These are phyloP conservation scores for Ceratocystis albifundus DNA, from an alignment of 2,329 filamentous ascomycete species.

Conservation along the genomic window DNA sequence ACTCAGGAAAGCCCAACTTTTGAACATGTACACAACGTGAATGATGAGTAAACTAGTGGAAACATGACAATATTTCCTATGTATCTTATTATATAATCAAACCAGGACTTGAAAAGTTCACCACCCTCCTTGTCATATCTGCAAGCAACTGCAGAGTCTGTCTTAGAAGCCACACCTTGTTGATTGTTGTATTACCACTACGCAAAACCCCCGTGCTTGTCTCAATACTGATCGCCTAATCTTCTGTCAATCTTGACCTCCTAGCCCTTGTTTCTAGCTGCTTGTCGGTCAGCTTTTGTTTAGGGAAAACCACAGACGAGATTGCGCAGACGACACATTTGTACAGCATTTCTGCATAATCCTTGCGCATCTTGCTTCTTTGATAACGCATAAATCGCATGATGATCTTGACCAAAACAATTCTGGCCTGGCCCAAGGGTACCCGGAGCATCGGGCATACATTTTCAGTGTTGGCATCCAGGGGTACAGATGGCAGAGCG, in stretches of 20 bases:
- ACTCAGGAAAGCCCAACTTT: slow-evolving; percentile 44
- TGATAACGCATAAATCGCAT: slow-evolving; percentile 19
- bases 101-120: neutral
- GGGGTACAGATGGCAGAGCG: neutral
- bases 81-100: neutral
- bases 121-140: neutral
- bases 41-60: slow-evolving; percentile 11
- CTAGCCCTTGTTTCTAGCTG: neutral
- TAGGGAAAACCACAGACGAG: slow-evolving; percentile 17
- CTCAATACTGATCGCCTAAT: neutral
- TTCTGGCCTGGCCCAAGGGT: slow-evolving; percentile 11
- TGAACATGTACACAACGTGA: slow-evolving; percentile 34
- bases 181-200: neutral
- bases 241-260: neutral
- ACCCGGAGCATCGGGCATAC: slow-evolving; percentile 14
- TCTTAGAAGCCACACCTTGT: neutral
- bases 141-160: neutral
- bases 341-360: slow-evolving; percentile 22
- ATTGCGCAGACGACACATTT: slow-evolving; percentile 20
- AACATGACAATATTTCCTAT: slow-evolving; percentile 3
- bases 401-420: slow-evolving; percentile 15
- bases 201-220: neutral
- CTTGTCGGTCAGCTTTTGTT: neutral
- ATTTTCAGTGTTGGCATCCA: slow-evolving; percentile 12
- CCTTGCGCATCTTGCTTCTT: slow-evolving; percentile 19